These are phyloP conservation scores for Penicillium sp. DNA, from an alignment of 2,329 filamentous ascomycete species.

Conservation along the genomic window DNA sequence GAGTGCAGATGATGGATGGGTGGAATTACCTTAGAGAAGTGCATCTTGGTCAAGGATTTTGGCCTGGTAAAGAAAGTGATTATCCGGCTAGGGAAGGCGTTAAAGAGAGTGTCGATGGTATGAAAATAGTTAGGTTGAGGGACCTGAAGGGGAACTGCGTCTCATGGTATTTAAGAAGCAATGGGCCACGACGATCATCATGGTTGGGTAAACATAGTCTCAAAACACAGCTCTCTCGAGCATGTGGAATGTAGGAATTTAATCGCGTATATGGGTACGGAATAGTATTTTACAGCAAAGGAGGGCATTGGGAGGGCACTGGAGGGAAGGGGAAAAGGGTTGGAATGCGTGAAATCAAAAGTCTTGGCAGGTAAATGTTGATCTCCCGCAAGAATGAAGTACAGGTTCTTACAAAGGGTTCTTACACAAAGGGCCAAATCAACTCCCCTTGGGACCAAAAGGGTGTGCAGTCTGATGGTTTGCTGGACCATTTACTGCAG, in stretches of 20 bases:
- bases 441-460: too few relatives aligned
- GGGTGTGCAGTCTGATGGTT: too few relatives aligned
- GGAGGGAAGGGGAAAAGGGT: slow-evolving; percentile 5
- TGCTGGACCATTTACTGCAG: too few relatives aligned
- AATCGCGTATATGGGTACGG: not conserved
- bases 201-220: slow-evolving; percentile 9
- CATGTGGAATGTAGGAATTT: slow-evolving; percentile 12
- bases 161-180: slow-evolving; percentile 18
- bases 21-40: slow-evolving; percentile 19
- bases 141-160: not conserved
- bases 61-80: not conserved
- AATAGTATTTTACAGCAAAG: not conserved
- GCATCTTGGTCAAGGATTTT: slow-evolving; percentile 16
- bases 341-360: slow-evolving; percentile 14
- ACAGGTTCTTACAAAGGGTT: not conserved
- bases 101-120: slow-evolving; percentile 6
- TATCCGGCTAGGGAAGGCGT: not conserved
- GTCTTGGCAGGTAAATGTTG: not conserved
- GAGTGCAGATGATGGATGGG: not conserved
- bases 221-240: not conserved
- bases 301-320: not conserved
- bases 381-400: not conserved
- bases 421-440: not conserved
- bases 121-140: not conserved
- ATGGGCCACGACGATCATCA: slow-evolving; percentile 6